Percentiles rank a stretch among this genome's conserved stretches.
Evolutionary conservation across 257 asterid genomes (phyloP).

Genomic region (Solanum sitiens): DNA sequence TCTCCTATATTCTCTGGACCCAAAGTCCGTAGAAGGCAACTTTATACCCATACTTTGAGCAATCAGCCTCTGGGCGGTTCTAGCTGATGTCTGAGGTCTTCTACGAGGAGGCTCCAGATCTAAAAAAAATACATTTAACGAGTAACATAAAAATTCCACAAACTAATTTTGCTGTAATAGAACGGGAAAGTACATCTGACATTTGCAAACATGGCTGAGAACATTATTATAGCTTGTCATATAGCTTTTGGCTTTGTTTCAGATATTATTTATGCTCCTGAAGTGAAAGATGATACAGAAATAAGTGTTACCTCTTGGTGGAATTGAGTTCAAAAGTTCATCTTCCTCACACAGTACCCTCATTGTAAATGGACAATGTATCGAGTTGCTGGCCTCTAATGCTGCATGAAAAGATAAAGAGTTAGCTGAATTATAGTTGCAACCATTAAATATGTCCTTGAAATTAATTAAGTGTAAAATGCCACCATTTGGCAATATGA

Average conservation of each 20-base stretch:
- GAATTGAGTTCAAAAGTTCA: constrained; percentile 47
- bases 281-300: background rate
- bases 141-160: background rate
- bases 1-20: constrained; percentile 46
- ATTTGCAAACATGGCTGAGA: background rate
- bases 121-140: constrained; percentile 2
- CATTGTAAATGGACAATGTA: constrained; percentile 41
- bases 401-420: constrained; percentile 41
- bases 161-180: background rate
- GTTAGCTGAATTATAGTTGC: background rate
- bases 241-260: background rate
- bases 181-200: background rate
- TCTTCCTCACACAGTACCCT: constrained; percentile 53
- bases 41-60: constrained; percentile 83
- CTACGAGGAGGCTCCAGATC: constrained; percentile 85
- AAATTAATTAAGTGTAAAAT: background rate
- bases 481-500: background rate
- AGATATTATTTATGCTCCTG: background rate
- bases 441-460: background rate
- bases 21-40: constrained; percentile 44
- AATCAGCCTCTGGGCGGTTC: constrained; percentile 82
- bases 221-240: background rate
- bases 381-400: constrained; percentile 54
- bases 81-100: constrained; percentile 90
- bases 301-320: constrained; percentile 44